Conservation (phyloP, 257 asterid species). For the Cinchona pubescens region DNA sequence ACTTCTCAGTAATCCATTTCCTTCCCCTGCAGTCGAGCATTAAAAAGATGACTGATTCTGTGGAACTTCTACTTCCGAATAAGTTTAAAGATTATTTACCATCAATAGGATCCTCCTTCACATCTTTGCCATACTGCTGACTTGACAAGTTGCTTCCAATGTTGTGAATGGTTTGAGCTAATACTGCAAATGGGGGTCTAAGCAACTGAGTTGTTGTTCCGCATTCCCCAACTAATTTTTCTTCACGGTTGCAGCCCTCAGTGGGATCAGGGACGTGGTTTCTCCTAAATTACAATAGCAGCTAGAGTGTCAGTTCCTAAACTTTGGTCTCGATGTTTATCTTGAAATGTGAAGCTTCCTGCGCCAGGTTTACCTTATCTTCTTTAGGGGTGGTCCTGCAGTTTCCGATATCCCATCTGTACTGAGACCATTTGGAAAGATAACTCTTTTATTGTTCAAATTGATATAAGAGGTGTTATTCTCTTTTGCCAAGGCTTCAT, state of each 20-base stretch:
- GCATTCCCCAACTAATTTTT: slow-evolving; percentile 38
- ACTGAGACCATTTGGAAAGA: slow-evolving; percentile 50
- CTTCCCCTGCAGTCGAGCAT: slow-evolving; percentile 16
- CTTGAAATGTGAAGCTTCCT: slow-evolving; percentile 11
- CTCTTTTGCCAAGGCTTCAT: slow-evolving; percentile 84
- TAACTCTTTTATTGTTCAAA: slow-evolving; percentile 77
- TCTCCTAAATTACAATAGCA: slow-evolving; percentile 38
- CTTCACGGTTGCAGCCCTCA: slow-evolving; percentile 38
- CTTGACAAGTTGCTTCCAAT: slow-evolving; percentile 33
- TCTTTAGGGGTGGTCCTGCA: slow-evolving; percentile 57
- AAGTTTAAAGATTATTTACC: slow-evolving; percentile 22
- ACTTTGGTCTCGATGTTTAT: slow-evolving; percentile 5
- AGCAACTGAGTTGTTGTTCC: slow-evolving; percentile 43
- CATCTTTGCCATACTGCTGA: slow-evolving; percentile 33
- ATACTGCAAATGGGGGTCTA: slow-evolving; percentile 66
- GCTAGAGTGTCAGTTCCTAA: slow-evolving; percentile 15
- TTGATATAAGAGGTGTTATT: slow-evolving; percentile 60
- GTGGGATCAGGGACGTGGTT: slow-evolving; percentile 32
- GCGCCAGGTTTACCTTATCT: slow-evolving; percentile 53
- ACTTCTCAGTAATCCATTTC: slow-evolving; percentile 13
- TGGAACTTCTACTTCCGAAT: not conserved
- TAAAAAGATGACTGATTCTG: not conserved
- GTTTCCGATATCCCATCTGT: slow-evolving; percentile 47
- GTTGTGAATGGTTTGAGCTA: slow-evolving; percentile 50
- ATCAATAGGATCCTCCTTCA: slow-evolving; percentile 34